Percentiles rank a stretch among this genome's conserved stretches.
Conservation (phyloP, 345 rosid species). For the Euphorbia pulcherrima region DNA sequence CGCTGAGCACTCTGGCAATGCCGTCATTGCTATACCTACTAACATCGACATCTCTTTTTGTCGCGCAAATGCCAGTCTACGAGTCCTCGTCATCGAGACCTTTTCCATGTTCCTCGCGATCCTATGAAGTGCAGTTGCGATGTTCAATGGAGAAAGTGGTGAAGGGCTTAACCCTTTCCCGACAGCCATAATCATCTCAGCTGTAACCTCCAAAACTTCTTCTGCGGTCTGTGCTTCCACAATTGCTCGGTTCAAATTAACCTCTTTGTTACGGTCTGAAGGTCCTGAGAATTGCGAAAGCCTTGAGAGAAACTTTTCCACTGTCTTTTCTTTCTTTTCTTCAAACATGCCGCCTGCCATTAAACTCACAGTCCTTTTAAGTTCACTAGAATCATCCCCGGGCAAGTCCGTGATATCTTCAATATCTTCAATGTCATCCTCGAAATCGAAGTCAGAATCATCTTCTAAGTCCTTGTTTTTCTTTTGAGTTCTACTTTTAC, state of each 20-base stretch:
- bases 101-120: constrained; percentile 96
- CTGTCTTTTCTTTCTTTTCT: constrained; percentile 56
- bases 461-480: constrained; percentile 34
- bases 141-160: constrained; percentile 74
- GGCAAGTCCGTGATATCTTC: constrained; percentile 20
- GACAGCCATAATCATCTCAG: constrained; percentile 71
- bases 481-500: constrained; percentile 28
- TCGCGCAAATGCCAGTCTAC: constrained; percentile 67
- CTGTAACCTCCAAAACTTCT: constrained; percentile 61
- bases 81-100: constrained; percentile 65
- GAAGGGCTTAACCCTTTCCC: constrained; percentile 88
- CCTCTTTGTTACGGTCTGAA: constrained; percentile 68
- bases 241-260: constrained; percentile 63
- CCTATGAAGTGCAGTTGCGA: constrained; percentile 82
- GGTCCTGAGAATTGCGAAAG: constrained; percentile 72
- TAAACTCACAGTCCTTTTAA: constrained; percentile 46
- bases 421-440: constrained; percentile 28
- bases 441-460: constrained; percentile 35
- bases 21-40: constrained; percentile 73
- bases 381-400: constrained; percentile 31
- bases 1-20: constrained; percentile 81
- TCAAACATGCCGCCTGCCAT: constrained; percentile 69
- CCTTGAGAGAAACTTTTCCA: constrained; percentile 63
- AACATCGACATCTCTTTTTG: constrained; percentile 94
- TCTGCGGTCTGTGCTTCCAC: constrained; percentile 80